A percentile compares a stretch with the other conserved stretches of the same genome.
These are phyloP conservation scores for Aspergillus campestris DNA, from an alignment of 495 filamentous ascomycete species.

Conservation along the genomic window DNA sequence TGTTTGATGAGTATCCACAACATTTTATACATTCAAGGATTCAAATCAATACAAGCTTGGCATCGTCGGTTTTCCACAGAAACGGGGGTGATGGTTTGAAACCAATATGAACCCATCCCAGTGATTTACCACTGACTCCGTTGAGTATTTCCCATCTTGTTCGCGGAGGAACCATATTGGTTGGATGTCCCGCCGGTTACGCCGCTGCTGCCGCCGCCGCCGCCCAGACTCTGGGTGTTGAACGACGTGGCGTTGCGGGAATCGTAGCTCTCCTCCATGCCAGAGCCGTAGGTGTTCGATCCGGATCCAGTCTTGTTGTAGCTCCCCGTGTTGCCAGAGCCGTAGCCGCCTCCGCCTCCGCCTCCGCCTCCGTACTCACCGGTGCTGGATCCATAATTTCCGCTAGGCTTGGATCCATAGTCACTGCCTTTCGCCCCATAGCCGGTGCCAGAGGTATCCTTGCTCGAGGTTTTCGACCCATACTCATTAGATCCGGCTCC, in stretches of 20 bases:
- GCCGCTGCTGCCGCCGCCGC: constrained; percentile 9
- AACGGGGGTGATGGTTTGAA: not conserved
- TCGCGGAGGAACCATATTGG: constrained; percentile 2
- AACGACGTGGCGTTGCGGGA: too few species aligned
- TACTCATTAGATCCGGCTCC: constrained; percentile 9
- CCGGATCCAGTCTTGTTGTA: too few species aligned
- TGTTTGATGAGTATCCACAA: too few species aligned
- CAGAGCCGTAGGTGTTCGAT: not conserved
- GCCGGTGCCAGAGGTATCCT: constrained; percentile 4
- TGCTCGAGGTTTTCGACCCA: not conserved
- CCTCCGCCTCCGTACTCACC: constrained; percentile 2
- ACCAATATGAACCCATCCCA: not conserved
- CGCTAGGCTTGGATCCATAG: constrained; percentile 12
- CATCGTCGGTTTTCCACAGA: too few species aligned
- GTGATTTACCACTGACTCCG: constrained; percentile 8
- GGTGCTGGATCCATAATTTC: constrained; percentile 12
- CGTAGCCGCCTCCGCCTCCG: constrained; percentile 27
- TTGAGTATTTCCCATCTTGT: constrained; percentile 5
- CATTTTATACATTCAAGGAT: constrained; percentile 30
- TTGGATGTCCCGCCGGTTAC: constrained; percentile 11
- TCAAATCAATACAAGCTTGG: constrained; percentile 21
- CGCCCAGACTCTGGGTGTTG: constrained; percentile 10
- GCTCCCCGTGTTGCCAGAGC: constrained; percentile 22
- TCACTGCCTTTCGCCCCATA: constrained; percentile 8
- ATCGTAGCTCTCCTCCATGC: not conserved